Evolutionary conservation across 2,329 filamentous ascomycete genomes (phyloP), one percentile per base, ranked within the genome.

Genomic region (Plenodomus biglobosus): DNA sequence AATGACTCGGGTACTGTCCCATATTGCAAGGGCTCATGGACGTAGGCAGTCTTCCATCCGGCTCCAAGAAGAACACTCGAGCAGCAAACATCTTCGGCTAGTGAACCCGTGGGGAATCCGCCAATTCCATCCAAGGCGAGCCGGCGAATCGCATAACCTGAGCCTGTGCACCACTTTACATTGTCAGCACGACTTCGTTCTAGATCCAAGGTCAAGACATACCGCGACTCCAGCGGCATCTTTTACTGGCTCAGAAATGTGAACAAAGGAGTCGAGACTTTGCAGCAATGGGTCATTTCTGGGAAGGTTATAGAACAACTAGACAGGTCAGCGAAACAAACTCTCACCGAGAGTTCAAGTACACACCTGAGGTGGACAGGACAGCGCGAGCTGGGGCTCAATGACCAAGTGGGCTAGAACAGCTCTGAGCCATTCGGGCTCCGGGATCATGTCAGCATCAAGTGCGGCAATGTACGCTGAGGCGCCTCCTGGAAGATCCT

Each of bases 361-460:
- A 13, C 64, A 79, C 81, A 52, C 48, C 36, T 53, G 50, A 21
- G 53, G 48, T 10, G 53, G 47, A 15, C 53, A 56, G 16, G 46
- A 3, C 37, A 56, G 34, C 4, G 45, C 48, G 17, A 55, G 38
- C 7, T 46, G 38, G 15, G 42, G 32, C 8, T 57, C 48, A 3
- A 45, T 40, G 5, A 52, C 42, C 15, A 55, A 35, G 30, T 55
- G 46, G 19, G 44, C 37, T 17, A 55, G 43, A 21, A 52, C 38
- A 6, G 48, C 39, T 17, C 52, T 38, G 1, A 54, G 50, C 81
- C 82, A 86, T 39, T 80, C 71, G 42, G 73, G 74, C 64, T 85
- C 81, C 6, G 82, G 80, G 65, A 86, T 85, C 84, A 87, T 86
- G 62, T 87, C 84, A 17, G 83, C 84, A 61, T 87, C 84, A 27